These are phyloP conservation scores for Ophiostoma triangulosporum DNA, from an alignment of 2,329 filamentous ascomycete genomes.

Conservation along the genomic window DNA sequence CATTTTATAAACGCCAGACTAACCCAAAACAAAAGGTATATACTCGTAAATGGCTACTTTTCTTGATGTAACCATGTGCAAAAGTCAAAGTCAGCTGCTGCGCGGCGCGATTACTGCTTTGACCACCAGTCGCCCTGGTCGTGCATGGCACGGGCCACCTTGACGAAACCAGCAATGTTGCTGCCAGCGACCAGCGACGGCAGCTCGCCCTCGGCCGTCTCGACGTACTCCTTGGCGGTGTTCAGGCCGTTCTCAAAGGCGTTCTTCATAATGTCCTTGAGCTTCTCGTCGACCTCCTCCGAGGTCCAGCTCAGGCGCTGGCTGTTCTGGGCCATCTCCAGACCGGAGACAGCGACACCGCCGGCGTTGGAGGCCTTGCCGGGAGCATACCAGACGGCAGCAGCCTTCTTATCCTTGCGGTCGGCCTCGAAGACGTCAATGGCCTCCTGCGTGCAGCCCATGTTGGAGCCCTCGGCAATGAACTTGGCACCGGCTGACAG, in stretches of 20 bases:
- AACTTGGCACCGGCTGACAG: slow-evolving; percentile 65
- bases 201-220: slow-evolving; percentile 64
- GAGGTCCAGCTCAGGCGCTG: slow-evolving; percentile 68
- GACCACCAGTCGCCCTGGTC: slow-evolving; percentile 92
- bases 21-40: not conserved
- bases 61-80: not conserved
- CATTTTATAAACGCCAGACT: not conserved
- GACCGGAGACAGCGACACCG: slow-evolving; percentile 89
- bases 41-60: not conserved
- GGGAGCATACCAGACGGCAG: slow-evolving; percentile 86
- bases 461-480: slow-evolving; percentile 95
- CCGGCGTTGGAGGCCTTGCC: slow-evolving; percentile 96
- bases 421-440: slow-evolving; percentile 84
- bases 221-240: slow-evolving; percentile 82
- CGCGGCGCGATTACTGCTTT: slow-evolving; percentile 12
- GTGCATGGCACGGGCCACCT: slow-evolving; percentile 88
- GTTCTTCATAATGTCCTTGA: slow-evolving; percentile 89
- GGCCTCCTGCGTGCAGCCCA: slow-evolving; percentile 93
- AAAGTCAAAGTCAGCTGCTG: not conserved
- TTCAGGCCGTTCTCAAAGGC: slow-evolving; percentile 82
- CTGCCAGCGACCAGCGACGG: slow-evolving; percentile 83
- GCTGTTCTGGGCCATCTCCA: slow-evolving; percentile 99
- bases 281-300: slow-evolving; percentile 81
- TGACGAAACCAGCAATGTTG: slow-evolving; percentile 96
- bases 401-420: slow-evolving; percentile 51